Conservation (phyloP, 805 yeast genomes). For the Starmerella bombicola region DNA sequence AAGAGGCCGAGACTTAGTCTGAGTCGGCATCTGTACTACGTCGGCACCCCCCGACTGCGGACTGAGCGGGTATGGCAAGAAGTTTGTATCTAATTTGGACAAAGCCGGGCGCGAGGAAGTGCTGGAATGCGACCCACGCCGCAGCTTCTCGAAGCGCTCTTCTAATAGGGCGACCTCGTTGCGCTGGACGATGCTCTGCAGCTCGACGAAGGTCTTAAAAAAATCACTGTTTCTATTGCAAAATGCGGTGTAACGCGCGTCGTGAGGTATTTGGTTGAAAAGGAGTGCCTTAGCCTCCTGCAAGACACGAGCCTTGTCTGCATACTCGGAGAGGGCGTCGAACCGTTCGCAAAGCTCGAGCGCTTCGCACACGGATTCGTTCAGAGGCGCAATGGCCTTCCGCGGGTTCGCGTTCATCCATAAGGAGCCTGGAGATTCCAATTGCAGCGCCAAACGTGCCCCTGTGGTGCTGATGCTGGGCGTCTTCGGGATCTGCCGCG, state of each 20-base stretch:
- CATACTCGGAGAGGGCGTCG: neutral
- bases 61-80: constrained; percentile 9
- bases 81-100: no score
- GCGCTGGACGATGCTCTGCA: constrained; percentile 6
- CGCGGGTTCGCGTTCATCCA: constrained; percentile 10
- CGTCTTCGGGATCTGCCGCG: no score
- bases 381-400: constrained; percentile 5
- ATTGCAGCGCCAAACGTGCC: no score
- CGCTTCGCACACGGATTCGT: constrained; percentile 9
- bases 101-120: neutral
- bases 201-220: constrained; percentile 6
- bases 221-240: constrained; percentile 7
- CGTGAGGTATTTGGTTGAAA: constrained; percentile 8
- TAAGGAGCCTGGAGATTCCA: neutral
- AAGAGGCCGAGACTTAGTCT: no score
- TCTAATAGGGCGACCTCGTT: constrained; percentile 12
- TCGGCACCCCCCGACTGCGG: constrained; percentile 1
- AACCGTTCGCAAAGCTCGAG: constrained; percentile 14
- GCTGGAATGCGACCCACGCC: constrained; percentile 11
- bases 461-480: no score
- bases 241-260: constrained; percentile 10
- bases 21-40: neutral
- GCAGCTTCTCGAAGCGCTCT: constrained; percentile 15
- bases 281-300: constrained; percentile 12
- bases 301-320: constrained; percentile 5